Evolutionary conservation across 108 stramenopile genomes (phyloP).

Genomic region (Fragilariopsis cylindrus): DNA sequence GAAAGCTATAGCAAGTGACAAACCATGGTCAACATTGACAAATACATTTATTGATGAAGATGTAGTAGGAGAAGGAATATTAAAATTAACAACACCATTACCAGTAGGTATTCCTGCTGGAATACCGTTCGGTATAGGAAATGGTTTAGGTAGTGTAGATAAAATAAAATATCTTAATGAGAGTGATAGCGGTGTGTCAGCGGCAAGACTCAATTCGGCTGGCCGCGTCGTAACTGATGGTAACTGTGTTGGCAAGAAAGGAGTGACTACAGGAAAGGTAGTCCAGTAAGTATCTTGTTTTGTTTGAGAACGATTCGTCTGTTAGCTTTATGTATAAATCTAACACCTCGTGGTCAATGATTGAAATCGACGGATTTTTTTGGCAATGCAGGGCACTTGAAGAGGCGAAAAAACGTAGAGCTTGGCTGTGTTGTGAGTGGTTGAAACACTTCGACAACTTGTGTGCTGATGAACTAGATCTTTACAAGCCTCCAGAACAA

Average conservation of each 20-base stretch:
- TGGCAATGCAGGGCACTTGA: conserved; percentile 7
- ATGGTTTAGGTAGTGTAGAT: not conserved
- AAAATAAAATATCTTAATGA: too few relatives aligned
- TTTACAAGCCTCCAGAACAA: conserved; percentile 27
- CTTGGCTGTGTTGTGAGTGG: conserved; percentile 35
- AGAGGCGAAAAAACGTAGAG: conserved; percentile 27
- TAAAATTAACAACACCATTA: not conserved
- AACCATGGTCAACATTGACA: conserved; percentile 37
- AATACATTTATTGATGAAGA: conserved; percentile 17
- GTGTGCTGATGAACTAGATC: not conserved
- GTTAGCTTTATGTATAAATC: not conserved
- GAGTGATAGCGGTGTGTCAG: not conserved
- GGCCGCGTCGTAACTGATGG: conserved; percentile 14
- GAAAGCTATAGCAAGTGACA: conserved; percentile 33
- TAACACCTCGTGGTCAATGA: not conserved
- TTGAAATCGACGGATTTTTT: not conserved
- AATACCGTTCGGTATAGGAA: conserved; percentile 29
- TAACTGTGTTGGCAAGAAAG: conserved; percentile 18
- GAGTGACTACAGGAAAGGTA: conserved; percentile 26
- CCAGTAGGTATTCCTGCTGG: conserved; percentile 25
- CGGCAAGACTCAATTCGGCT: not conserved
- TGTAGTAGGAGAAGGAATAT: not conserved
- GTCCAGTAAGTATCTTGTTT: conserved; percentile 3
- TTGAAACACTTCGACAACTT: conserved; percentile 15
- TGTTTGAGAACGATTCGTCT: not conserved